Evolutionary conservation across 2,329 filamentous ascomycete genomes (phyloP).

Genomic region (Teratosphaeria viscida): DNA sequence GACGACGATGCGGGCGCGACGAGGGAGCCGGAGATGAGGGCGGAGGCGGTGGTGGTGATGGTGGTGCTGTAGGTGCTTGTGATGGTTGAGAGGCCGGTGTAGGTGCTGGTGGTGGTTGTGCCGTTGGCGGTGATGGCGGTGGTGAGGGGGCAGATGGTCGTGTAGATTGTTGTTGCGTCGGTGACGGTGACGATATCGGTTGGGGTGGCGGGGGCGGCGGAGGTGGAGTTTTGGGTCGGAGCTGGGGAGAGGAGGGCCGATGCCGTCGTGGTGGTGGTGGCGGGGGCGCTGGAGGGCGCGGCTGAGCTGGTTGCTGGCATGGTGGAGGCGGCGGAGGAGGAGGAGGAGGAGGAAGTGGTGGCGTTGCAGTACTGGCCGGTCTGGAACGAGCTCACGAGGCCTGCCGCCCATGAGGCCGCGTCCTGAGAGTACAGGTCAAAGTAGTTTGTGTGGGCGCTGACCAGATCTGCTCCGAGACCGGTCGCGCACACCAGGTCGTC

Average conservation of each 20-base stretch:
- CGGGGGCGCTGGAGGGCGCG: constrained; percentile 3
- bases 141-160: constrained; percentile 7
- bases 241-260: neutral
- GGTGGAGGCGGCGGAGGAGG: neutral
- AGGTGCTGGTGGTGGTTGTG: constrained; percentile 3
- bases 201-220: neutral
- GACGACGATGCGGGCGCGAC: neutral
- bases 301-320: constrained; percentile 1
- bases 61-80: constrained; percentile 2
- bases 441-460: constrained; percentile 29
- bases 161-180: constrained; percentile 6
- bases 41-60: neutral
- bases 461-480: constrained; percentile 18
- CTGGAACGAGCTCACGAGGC: constrained; percentile 12
- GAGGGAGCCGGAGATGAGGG: too few species aligned
- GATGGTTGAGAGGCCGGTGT: constrained; percentile 2
- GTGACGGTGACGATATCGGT: constrained; percentile 3
- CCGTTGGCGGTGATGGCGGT: constrained; percentile 2
- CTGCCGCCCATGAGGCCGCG: constrained; percentile 17
- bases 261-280: neutral
- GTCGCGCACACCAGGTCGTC: constrained; percentile 32
- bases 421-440: constrained; percentile 24
- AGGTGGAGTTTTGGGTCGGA: neutral
- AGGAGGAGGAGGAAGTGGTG: neutral
- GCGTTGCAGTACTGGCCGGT: neutral